Evolutionary conservation across 1,284 basidiomycete species (phyloP).

Genomic region (Pascua guehoae): DNA sequence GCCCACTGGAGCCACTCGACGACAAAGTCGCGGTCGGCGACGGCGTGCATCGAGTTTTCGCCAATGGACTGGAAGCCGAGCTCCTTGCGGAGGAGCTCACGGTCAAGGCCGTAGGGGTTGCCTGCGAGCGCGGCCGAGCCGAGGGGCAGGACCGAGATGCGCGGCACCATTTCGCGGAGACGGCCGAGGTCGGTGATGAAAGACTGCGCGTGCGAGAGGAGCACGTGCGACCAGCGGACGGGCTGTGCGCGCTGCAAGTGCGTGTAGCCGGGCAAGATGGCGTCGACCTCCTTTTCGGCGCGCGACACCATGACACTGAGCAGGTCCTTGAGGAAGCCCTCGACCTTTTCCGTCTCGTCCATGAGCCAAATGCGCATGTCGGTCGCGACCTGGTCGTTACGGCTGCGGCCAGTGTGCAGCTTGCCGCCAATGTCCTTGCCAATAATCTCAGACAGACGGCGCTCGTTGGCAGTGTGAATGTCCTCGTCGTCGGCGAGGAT

Average conservation of each 20-base stretch:
- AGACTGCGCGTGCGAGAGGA: conserved; percentile 91
- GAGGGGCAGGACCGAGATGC: conserved; percentile 87
- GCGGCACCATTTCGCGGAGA: conserved; percentile 72
- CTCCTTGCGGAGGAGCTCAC: conserved; percentile 79
- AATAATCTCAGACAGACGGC: conserved; percentile 87
- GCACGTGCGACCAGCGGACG: conserved; percentile 95
- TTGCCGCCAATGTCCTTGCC: conserved; percentile 81
- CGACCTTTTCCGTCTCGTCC: conserved; percentile 69
- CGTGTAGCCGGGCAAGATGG: conserved; percentile 92
- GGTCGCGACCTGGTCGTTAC: conserved; percentile 97
- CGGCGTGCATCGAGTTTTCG: conserved; percentile 92
- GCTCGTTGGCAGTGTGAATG: conserved; percentile 99
- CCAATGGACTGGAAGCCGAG: conserved; percentile 79
- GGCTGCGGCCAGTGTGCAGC: conserved; percentile 89
- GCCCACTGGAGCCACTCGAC: conserved; percentile 97
- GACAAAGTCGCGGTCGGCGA: conserved; percentile 94
- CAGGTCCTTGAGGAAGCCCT: conserved; percentile 69
- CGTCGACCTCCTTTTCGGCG: conserved; percentile 85
- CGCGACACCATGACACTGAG: conserved; percentile 84
- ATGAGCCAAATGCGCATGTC: conserved; percentile 96
- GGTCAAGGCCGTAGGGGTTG: conserved; percentile 88
- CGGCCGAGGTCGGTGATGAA: conserved; percentile 85
- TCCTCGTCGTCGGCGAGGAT: conserved; percentile 85
- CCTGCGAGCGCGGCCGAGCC: conserved; percentile 94
- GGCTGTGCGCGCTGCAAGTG: conserved; percentile 96